Percentiles rank a stretch among this genome's conserved stretches.
phyloP scores from a whole-genome alignment of 2,329 filamentous ascomycete species.

The Pseudocercospora fuligena region DNA sequence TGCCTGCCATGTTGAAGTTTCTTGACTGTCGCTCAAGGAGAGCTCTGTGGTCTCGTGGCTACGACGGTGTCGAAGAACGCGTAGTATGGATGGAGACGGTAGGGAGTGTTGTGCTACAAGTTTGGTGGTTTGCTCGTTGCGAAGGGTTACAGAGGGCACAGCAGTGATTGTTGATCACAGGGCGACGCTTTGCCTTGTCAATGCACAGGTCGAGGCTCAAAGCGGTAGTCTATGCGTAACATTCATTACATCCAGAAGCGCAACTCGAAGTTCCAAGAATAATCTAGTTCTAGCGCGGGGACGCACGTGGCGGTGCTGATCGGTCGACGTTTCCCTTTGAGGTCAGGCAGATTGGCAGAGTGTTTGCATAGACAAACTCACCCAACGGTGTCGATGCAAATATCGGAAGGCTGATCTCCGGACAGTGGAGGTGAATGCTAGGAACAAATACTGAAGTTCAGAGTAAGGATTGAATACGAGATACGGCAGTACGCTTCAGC shows the following conservation, averaged over 20 bases:
- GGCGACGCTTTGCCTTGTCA: background rate
- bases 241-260: background rate
- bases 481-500: background rate
- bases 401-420: background rate
- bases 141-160: background rate
- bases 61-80: background rate
- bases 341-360: too few species aligned
- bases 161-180: background rate
- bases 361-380: too few species aligned
- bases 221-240: background rate
- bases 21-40: background rate
- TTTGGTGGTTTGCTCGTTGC: background rate
- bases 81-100: background rate
- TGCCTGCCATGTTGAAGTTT: conserved; percentile 36
- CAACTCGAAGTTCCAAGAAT: background rate
- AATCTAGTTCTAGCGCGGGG: background rate
- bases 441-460: background rate
- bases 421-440: background rate
- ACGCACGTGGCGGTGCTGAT: background rate
- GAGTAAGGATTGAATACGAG: background rate
- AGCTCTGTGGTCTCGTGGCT: background rate
- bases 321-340: background rate
- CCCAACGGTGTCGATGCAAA: too few species aligned
- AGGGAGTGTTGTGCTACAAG: background rate
- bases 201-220: background rate